Evolutionary conservation across 345 rosid genomes (phyloP), one percentile per base, ranked within the genome.

Genomic region (Alliaria petiolata): DNA sequence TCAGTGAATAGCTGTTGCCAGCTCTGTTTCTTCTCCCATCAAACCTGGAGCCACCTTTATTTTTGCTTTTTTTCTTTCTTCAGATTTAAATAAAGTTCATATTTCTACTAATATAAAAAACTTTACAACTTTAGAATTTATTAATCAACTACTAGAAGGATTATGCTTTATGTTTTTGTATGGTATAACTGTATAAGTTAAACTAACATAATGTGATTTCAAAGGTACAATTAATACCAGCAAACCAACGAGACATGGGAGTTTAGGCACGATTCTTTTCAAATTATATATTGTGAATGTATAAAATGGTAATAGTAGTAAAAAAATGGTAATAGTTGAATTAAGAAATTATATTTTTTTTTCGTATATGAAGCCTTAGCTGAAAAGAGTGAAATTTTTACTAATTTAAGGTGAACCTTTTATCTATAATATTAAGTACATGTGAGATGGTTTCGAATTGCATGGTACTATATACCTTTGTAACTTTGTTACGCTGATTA

Each of bases 1-100:
- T 61, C 57, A 75, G 74, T 61, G 79, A 36, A 75, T 67, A 75
- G 79, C 74, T 75, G 74, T 75, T 53, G 79, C 79, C 79, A 75
- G 79, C 79, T 75, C 69, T 46, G 5, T 55, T 67, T 33, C 68
- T 50, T 75, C 79, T 62, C 72, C 79, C 79, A 67, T 75, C 74
- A 62, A 75, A 67, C 57, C 44, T 57, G 58, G 72, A 73, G 81
- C 45, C 61, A 22, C 16, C n/a, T 0, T 10, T 19, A 33, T 57
- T 62, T 11, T 7, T 22, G 25, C 25, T 22, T 22, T 25, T 49
- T 65, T 35, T 38, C 46, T 67, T 67, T 49, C 55, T 60, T 60
- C 69, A 28, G 7, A 67, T 67, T 59, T 67, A 13, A 49, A 50
- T 74, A 50, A 66, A 65, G 58, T 57, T 73, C 39, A 11, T 9